Evolutionary conservation across 1,284 basidiomycete genomes (phyloP), one percentile per base, ranked within the genome.

Genomic region (Marasmius tenuissimus): DNA sequence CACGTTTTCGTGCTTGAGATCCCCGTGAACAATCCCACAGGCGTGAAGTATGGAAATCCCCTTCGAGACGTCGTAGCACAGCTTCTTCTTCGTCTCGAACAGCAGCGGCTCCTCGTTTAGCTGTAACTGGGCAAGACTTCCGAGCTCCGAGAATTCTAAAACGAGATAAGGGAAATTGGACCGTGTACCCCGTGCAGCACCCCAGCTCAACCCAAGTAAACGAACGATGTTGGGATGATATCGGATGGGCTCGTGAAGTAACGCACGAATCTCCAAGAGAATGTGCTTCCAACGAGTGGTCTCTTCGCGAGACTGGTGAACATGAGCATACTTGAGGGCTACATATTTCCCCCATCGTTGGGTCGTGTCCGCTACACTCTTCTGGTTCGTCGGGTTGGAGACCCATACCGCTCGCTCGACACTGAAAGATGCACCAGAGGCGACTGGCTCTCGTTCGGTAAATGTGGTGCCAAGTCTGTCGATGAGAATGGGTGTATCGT

Each of bases 141-240:
- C 61, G 16, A 58, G 34, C 9, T 62, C 61, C 8, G 61, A 52
- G 16, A 59, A 51, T 14, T 62, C 61, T n/a, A 62, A 35, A 7
- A 62, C 42, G 14, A 62, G 48, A 8, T 39, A 49, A 39, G 61
- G 61, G 18, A 58, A 62, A 27, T 38, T 45, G n/a, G 61, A 38
- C 4, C 34, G 16, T 35, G 49, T 35, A 16, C 45, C 57, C 1
- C 54, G 27, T 11, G 57, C 51, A 4, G 57, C 57, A 4, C 57
- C 61, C 61, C 61, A 62, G 35, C 57, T 62, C 14, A 62, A 18
- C 6, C 57, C 61, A 35, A 62, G 33, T 20, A 62, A 42, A n/a
- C 61, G 56, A n/a, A 62, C 61, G 14, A 62, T 62, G 42, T 62
- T 62, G 33, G 61, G 61, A 47, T 62, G 61, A 38, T 58, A 62